Evolutionary conservation across 2,329 filamentous ascomycete species (phyloP), one percentile per base, ranked within the genome.

Genomic region (Incumbomyces lentus): DNA sequence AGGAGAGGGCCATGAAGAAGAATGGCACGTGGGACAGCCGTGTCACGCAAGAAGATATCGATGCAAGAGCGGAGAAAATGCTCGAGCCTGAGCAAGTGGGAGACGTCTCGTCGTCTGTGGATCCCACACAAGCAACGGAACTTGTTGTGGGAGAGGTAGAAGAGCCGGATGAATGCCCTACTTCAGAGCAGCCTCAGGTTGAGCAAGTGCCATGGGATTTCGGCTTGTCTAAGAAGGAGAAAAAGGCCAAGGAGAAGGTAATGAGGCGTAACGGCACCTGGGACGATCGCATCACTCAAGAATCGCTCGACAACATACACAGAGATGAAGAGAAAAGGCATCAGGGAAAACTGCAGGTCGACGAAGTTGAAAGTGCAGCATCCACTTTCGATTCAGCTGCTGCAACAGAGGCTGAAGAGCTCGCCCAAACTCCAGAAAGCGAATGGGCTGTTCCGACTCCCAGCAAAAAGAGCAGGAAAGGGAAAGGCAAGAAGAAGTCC

Each of bases 1-100:
- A 50, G 46, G 52, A 52, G 32, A 53, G 47, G 40, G 53, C 49
- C 31, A 53, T 50, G 37, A 51, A 46, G 17, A 50, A 49, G 38
- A 50, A 52, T 41, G 44, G 42, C 2, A 18, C 30, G n/a, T 46
- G 35, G 29, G 33, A 4, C 19, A 35, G 6, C 11, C 13, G 33
- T 12, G 19, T 31, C 22, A 45, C 33, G 8, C 33, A 31, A 22
- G 34, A 31, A 30, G 34, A n/a, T 13, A 38, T 38, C 13, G 32
- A 38, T 37, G 17, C 33, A 17, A 13, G 18, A 22, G 36, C 38
- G 7, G 22, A 10, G 3, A 18, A 40, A 26, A 26, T 4, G 22
- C 38, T 29, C 17, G 17, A 29, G 16, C 5, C 38, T 7, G 36
- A 35, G 13, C 13, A 35, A 17, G 13, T 11, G 12, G 29, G 18